Percentiles rank a stretch among this genome's conserved stretches.
These are phyloP conservation scores for Galerina sulciceps DNA, from an alignment of 768 basidiomycete species.

Conservation along the genomic window DNA sequence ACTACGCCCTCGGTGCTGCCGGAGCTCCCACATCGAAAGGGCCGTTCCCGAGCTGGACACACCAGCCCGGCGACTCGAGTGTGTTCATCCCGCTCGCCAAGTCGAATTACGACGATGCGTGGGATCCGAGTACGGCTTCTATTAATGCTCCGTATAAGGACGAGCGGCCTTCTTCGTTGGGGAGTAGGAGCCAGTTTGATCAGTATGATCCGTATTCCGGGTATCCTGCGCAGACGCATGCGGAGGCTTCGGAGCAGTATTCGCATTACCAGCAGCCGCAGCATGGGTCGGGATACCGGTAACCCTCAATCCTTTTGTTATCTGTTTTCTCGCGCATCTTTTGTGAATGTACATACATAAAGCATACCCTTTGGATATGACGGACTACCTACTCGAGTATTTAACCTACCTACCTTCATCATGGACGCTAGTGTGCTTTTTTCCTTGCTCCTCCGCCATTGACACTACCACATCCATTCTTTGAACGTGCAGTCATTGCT, in stretches of 20 bases:
- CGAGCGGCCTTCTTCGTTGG: slow-evolving; percentile 15
- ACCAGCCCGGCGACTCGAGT: slow-evolving; percentile 48
- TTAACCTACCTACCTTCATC: too few species aligned
- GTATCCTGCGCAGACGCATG: slow-evolving; percentile 6
- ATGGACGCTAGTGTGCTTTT: too few species aligned
- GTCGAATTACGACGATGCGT: slow-evolving; percentile 53
- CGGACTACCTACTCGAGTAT: too few species aligned
- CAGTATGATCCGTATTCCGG: slow-evolving; percentile 17
- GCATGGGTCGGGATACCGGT: neutral
- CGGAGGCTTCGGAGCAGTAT: neutral
- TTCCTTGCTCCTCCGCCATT: too few species aligned
- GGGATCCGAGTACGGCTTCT: slow-evolving; percentile 59
- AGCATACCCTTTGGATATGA: too few species aligned
- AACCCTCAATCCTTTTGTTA: neutral
- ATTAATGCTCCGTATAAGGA: slow-evolving; percentile 44
- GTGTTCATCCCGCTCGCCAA: slow-evolving; percentile 62
- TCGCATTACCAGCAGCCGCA: neutral
- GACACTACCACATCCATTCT: too few species aligned
- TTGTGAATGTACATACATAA: too few species aligned
- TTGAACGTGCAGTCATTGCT: too few species aligned
- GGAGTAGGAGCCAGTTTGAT: slow-evolving; percentile 4
- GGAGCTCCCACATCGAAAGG: neutral
- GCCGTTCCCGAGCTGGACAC: slow-evolving; percentile 4
- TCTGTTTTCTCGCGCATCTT: neutral
- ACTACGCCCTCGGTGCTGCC: neutral